These are phyloP conservation scores for Phialophora tarda DNA, from an alignment of 2,329 filamentous ascomycete species.

Conservation along the genomic window DNA sequence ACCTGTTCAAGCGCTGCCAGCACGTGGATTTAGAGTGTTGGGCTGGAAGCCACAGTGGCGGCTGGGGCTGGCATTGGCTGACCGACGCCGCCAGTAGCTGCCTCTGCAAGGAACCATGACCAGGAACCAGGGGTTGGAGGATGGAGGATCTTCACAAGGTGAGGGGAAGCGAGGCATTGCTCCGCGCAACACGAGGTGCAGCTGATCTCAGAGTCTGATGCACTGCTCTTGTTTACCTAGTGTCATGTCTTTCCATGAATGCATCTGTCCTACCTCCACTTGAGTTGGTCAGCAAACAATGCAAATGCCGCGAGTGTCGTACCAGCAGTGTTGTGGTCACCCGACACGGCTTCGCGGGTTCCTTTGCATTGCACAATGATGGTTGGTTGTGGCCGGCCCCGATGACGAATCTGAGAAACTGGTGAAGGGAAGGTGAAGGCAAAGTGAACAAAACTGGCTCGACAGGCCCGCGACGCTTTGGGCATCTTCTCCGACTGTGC, in stretches of 20 bases:
- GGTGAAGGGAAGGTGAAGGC: not conserved
- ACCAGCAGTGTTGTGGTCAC: constrained; percentile 4
- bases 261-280: not conserved
- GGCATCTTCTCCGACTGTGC: not conserved
- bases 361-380: not conserved
- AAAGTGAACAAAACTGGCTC: not conserved
- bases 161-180: constrained; percentile 17
- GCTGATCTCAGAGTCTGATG: not conserved
- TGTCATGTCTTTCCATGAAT: not conserved
- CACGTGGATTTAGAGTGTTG: constrained; percentile 15
- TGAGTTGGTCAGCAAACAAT: not conserved
- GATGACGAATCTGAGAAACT: constrained; percentile 1
- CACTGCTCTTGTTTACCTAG: too few relatives aligned
- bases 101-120: constrained; percentile 20
- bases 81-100: constrained; percentile 7
- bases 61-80: constrained; percentile 1
- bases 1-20: not conserved
- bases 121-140: not conserved
- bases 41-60: constrained; percentile 10
- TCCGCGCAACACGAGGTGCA: not conserved
- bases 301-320: not conserved
- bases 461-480: not conserved
- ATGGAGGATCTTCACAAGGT: constrained; percentile 2
- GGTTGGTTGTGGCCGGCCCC: constrained; percentile 4
- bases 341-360: constrained; percentile 4